These are phyloP conservation scores for Wilcoxina mikolae DNA, from an alignment of 495 filamentous ascomycete genomes.

Conservation along the genomic window DNA sequence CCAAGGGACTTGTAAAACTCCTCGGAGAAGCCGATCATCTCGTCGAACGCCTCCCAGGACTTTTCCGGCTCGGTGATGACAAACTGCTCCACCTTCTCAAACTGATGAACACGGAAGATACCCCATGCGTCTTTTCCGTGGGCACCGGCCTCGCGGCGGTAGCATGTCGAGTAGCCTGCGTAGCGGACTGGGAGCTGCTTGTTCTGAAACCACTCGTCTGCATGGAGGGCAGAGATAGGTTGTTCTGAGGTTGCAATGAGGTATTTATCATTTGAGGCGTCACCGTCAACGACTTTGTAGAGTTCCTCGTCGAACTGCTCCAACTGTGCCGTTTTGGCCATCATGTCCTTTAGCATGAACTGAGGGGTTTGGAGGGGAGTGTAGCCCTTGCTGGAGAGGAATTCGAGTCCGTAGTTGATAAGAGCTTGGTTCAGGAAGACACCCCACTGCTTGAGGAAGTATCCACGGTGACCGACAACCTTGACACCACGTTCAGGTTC, in stretches of 20 bases:
- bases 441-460: slow-evolving; percentile 78
- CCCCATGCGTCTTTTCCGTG: slow-evolving; percentile 97
- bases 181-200: slow-evolving; percentile 77
- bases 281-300: slow-evolving; percentile 86
- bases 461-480: slow-evolving; percentile 88
- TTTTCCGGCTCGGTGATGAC: slow-evolving; percentile 86
- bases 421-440: slow-evolving; percentile 87
- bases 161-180: slow-evolving; percentile 87
- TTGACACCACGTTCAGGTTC: slow-evolving; percentile 89
- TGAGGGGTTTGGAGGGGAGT: slow-evolving; percentile 83
- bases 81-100: slow-evolving; percentile 96
- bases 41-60: slow-evolving; percentile 82
- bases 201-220: slow-evolving; percentile 78
- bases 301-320: slow-evolving; percentile 95
- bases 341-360: slow-evolving; percentile 89
- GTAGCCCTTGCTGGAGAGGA: slow-evolving; percentile 62
- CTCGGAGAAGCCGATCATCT: slow-evolving; percentile 80
- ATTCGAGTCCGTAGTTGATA: slow-evolving; percentile 86
- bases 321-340: slow-evolving; percentile 98
- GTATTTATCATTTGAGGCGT: slow-evolving; percentile 82
- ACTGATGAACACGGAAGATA: slow-evolving; percentile 95
- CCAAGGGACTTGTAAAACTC: slow-evolving; percentile 86
- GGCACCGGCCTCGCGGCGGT: slow-evolving; percentile 80
- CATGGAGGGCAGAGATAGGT: slow-evolving; percentile 80
- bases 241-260: slow-evolving; percentile 96